Evolutionary conservation across 2,329 filamentous ascomycete genomes (phyloP), one percentile per base, ranked within the genome.

Genomic region (Diaporthe sp.): DNA sequence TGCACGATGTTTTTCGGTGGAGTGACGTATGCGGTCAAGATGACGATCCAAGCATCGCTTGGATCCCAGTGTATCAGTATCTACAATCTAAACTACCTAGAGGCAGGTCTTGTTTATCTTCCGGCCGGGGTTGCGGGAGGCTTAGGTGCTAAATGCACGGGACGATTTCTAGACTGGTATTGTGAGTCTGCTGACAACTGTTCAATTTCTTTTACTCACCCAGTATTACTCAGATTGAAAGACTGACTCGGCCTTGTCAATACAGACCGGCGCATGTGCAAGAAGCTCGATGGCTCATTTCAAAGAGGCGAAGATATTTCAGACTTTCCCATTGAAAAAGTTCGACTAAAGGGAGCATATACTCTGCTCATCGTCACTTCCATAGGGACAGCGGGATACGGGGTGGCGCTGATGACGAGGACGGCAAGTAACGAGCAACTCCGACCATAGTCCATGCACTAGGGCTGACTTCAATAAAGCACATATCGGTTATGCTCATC

Each of bases 81-180:
- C 6, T 81, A 81, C 58, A 58, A 60, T 19, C 76, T 81, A 1
- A 78, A 77, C 42, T 68, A 81, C 62, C 77, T 75, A 73, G 77
- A 80, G 60, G 78, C 79, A 25, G 79, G 79, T 31, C 74, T 82
- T 13, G 77, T 79, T 15, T 80, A 81, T 67, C 75, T 81, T 4
- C 80, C 80, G 15, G 61, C 61, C 25, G 61, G 61, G n/a, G 28
- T 67, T n/a, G 44, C 61, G 4, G 42, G 61, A 10, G 61, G 61
- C 3, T 34, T 67, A 5, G 61, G 61, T 4, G 61, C 42, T 25
- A 67, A 67, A 51, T 49, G 28, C 28, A 49, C 42, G 3, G 61
- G 61, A 6, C 19, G 22, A 34, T 67, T 49, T 25, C 28, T 49
- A 15, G 61, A 67, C 44, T 67, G 61, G 61, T 67, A 67, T n/a